These are phyloP conservation scores for Tetrapyrgos nigripes DNA, from an alignment of 1,284 basidiomycete species.

Conservation along the genomic window DNA sequence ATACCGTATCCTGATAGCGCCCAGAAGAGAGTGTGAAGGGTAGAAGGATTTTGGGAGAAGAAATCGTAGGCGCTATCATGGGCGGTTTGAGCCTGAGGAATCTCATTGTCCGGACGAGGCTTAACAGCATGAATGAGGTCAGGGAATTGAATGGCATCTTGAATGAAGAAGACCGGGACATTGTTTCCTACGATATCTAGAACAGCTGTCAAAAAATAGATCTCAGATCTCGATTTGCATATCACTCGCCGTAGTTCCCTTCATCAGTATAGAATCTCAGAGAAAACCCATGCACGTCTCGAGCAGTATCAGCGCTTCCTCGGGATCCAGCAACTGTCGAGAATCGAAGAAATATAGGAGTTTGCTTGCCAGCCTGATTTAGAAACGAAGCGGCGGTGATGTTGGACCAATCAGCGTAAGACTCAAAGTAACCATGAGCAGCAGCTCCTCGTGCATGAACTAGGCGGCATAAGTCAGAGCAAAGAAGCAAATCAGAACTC, in stretches of 20 bases:
- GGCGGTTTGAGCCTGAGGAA: conserved; percentile 10
- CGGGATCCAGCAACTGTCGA: conserved; percentile 22
- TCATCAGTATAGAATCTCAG: conserved; percentile 12
- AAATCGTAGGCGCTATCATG: conserved; percentile 16
- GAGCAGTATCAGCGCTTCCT: conserved; percentile 19
- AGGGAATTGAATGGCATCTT: conserved; percentile 13
- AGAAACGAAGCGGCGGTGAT: conserved; percentile 11
- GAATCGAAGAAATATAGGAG: conserved; percentile 20
- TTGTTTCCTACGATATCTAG: conserved; percentile 15
- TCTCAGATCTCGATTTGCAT: background rate
- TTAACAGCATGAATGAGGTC: conserved; percentile 13
- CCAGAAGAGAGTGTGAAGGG: conserved; percentile 1
- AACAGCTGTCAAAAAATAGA: no score
- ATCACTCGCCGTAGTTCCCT: conserved; percentile 11
- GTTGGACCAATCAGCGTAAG: conserved; percentile 20
- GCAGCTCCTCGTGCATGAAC: conserved; percentile 28
- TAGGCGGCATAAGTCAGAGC: background rate
- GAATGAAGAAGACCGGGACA: conserved; percentile 14
- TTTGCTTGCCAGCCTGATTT: conserved; percentile 22
- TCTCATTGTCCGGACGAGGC: conserved; percentile 11
- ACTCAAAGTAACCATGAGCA: conserved; percentile 27
- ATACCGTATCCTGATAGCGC: conserved; percentile 11
- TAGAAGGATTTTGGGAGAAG: conserved; percentile 14
- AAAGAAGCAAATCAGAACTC: background rate
- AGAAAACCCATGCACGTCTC: conserved; percentile 21